Base-by-base conservation (phyloP, 208 protist species). In the Trypanosomatidae sp. region DNA sequence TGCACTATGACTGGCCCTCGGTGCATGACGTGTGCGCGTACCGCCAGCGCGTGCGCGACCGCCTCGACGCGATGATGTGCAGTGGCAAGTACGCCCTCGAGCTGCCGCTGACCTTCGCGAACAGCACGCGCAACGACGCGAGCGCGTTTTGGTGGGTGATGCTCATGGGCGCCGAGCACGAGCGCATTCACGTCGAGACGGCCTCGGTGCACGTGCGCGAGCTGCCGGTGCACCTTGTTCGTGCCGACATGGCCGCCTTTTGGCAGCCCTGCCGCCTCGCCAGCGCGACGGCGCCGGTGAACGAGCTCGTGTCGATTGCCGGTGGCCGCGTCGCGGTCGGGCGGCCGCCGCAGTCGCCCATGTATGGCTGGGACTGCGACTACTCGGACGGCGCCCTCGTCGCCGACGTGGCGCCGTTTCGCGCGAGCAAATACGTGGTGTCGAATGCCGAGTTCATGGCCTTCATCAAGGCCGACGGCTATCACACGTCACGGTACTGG, bases 281-380 rank as follows among this genome's bases (percentile, higher is more conserved):
- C 28, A 74, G 47, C 49, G 38, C 54, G 26, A 44, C 39, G 13
- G 75, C 80, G 1, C 77, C 76, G 18, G 54, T 40, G 44, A 96
- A 96, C 48, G 67, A 84, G 53, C 43, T 96, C 15, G 63, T 94
- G 19, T 52, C 65, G 22, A 77, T 96, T 23, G 42, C 50, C 6
- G 85, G 72, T 8, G 85, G 71, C 27, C 53, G 51, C 33, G 85
- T 94, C 37, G 48, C 66, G 46, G 27, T 95, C 20, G 90, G 87
- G 40, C 80, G 85, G 23, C 33, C 33, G 25, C 70, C 71, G 2
- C 43, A 88, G 61, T 85, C 71, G n/a, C 27, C 32, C 37, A 20
- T 90, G n/a, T 97, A 95, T 59, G 90, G 92, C 6, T 98, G 96
- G 96, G 96, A 98, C 53, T 94, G 88, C 62, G 96, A 98, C 62